These are phyloP conservation scores for Tuber umbilicatum DNA, from an alignment of 495 filamentous ascomycete genomes.

Conservation along the genomic window DNA sequence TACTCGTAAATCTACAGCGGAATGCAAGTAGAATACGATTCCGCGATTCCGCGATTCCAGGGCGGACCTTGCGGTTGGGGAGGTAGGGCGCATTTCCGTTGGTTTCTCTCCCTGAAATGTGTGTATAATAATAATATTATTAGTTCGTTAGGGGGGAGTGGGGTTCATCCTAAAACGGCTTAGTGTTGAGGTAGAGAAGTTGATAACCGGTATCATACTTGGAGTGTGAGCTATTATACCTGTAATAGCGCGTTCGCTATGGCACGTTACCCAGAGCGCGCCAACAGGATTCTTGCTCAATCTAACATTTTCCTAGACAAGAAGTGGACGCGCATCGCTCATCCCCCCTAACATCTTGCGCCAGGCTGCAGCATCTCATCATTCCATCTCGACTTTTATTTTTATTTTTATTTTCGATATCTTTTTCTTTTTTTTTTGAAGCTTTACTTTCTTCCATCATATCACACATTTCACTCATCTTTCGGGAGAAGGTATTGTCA, in stretches of 20 bases:
- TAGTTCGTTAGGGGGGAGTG: neutral
- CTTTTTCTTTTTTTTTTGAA: neutral
- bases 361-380: neutral
- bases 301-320: neutral
- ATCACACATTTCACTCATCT: neutral
- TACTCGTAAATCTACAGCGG: too few species aligned
- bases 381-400: neutral
- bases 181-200: neutral
- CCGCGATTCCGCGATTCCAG: too few species aligned
- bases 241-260: neutral
- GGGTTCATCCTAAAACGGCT: neutral
- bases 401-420: neutral
- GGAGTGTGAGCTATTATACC: too few species aligned
- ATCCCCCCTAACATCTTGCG: conserved; percentile 1
- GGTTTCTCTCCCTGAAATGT: neutral
- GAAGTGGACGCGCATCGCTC: neutral
- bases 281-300: neutral
- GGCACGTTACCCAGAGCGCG: neutral
- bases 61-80: neutral
- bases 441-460: neutral
- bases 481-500: neutral
- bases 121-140: too few species aligned
- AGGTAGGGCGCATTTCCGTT: neutral
- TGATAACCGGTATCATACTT: too few species aligned
- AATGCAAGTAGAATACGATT: too few species aligned